These are phyloP conservation scores for Podaxis sp. DNA, from an alignment of 768 basidiomycete species.

Conservation along the genomic window DNA sequence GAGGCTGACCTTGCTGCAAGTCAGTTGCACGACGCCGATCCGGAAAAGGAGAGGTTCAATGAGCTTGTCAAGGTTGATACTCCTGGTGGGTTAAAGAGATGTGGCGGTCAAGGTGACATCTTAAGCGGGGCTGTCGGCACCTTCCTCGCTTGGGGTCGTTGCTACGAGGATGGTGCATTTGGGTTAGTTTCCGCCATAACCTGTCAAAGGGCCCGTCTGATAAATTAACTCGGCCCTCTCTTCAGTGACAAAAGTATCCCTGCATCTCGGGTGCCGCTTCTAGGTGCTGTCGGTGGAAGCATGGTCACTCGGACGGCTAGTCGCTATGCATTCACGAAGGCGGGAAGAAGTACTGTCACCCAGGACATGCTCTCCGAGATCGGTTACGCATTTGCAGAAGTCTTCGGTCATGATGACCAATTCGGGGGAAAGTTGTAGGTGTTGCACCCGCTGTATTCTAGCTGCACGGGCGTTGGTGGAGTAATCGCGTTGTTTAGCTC, in stretches of 20 bases:
- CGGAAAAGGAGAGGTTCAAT: slow-evolving; percentile 49
- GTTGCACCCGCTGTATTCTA: too few relatives aligned
- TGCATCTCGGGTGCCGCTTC: slow-evolving; percentile 69
- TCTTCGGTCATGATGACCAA: slow-evolving; percentile 57
- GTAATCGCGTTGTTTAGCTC: background rate
- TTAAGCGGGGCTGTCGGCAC: slow-evolving; percentile 86
- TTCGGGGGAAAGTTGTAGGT: slow-evolving; percentile 38
- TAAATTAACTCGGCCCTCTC: background rate
- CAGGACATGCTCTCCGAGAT: slow-evolving; percentile 71
- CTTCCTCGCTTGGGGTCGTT: slow-evolving; percentile 93
- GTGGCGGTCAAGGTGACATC: slow-evolving; percentile 96
- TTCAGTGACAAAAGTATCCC: slow-evolving; percentile 54
- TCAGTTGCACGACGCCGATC: slow-evolving; percentile 41
- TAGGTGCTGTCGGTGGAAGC: slow-evolving; percentile 85
- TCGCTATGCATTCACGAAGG: slow-evolving; percentile 67
- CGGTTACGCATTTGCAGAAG: slow-evolving; percentile 68
- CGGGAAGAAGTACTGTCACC: slow-evolving; percentile 81
- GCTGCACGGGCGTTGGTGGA: background rate
- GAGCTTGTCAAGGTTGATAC: slow-evolving; percentile 67
- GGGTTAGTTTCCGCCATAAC: slow-evolving; percentile 47
- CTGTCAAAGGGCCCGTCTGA: background rate
- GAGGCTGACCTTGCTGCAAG: slow-evolving; percentile 46
- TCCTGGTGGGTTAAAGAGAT: slow-evolving; percentile 84
- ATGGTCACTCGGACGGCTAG: slow-evolving; percentile 88
- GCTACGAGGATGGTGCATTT: slow-evolving; percentile 83